These are phyloP conservation scores for Paracoccidioides lutzii DNA, from an alignment of 2,329 filamentous ascomycete species.

Conservation along the genomic window DNA sequence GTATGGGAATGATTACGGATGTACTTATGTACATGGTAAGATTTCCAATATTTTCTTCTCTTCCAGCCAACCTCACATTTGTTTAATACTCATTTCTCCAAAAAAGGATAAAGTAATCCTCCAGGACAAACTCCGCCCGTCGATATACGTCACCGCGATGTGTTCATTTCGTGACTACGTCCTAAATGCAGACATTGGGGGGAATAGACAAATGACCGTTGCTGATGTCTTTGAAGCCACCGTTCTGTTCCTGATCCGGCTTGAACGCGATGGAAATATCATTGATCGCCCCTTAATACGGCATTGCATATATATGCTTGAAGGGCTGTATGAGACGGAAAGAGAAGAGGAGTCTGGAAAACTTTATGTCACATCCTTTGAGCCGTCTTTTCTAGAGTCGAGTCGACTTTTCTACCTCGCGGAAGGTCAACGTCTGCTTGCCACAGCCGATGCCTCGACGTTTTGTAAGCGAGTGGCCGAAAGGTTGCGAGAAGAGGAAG, in stretches of 20 bases:
- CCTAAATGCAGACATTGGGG: constrained; percentile 46
- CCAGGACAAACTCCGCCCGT: constrained; percentile 56
- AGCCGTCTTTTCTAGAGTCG: constrained; percentile 59
- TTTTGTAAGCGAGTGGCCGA: constrained; percentile 68
- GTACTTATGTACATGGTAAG: constrained; percentile 86
- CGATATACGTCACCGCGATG: constrained; percentile 76
- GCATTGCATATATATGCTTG: constrained; percentile 78
- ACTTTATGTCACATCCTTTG: constrained; percentile 72
- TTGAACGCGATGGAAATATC: constrained; percentile 81
- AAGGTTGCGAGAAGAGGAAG: constrained; percentile 66
- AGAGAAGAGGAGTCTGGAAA: constrained; percentile 65
- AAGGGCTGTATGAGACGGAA: constrained; percentile 70
- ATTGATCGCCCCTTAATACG: constrained; percentile 75
- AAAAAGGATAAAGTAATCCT: constrained; percentile 65
- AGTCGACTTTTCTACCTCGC: constrained; percentile 61
- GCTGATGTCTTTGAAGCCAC: constrained; percentile 67
- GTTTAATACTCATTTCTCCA: not conserved
- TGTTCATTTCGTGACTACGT: constrained; percentile 80
- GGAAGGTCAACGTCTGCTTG: constrained; percentile 63
- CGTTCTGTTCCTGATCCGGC: constrained; percentile 77
- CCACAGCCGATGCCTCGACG: constrained; percentile 63
- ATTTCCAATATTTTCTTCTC: not conserved
- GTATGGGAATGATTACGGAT: constrained; percentile 94
- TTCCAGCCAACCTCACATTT: not conserved
- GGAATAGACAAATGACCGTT: constrained; percentile 37